Conservation (phyloP, 768 basidiomycete genomes). For the Clavulina sp. region DNA sequence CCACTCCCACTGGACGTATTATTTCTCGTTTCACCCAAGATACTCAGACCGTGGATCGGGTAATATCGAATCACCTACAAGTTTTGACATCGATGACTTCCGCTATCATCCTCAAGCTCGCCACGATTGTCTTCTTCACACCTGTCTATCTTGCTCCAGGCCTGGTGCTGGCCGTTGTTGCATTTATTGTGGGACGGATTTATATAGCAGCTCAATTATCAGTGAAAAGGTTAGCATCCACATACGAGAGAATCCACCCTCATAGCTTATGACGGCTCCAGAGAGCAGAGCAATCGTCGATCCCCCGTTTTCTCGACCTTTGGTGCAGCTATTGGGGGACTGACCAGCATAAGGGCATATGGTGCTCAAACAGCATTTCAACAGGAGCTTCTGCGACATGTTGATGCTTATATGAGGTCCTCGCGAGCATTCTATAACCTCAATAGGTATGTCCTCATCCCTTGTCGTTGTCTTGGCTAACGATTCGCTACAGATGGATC, state of each 20-base stretch:
- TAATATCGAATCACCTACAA: slow-evolving; percentile 3
- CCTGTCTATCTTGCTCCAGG: slow-evolving; percentile 7
- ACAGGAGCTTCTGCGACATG: slow-evolving; percentile 13
- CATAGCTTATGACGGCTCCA: neutral
- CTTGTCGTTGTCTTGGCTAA: neutral
- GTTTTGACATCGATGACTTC: no score
- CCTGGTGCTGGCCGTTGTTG: slow-evolving; percentile 11
- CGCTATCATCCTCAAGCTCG: slow-evolving; percentile 6
- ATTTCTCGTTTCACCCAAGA: slow-evolving; percentile 10
- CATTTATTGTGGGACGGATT: slow-evolving; percentile 17
- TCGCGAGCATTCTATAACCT: slow-evolving; percentile 13
- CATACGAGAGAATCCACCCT: slow-evolving; percentile 10
- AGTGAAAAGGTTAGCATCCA: slow-evolving; percentile 16
- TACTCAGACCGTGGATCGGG: neutral
- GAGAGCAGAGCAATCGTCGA: slow-evolving; percentile 19
- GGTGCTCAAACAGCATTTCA: slow-evolving; percentile 18
- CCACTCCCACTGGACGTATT: slow-evolving; percentile 11
- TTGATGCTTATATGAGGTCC: slow-evolving; percentile 14
- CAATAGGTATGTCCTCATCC: slow-evolving; percentile 1
- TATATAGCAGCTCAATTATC: slow-evolving; percentile 23
- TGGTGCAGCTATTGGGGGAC: slow-evolving; percentile 20
- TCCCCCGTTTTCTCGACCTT: slow-evolving; percentile 21
- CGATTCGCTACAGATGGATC: slow-evolving; percentile 10
- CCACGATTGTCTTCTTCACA: slow-evolving; percentile 4
- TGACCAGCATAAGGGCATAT: slow-evolving; percentile 21